Base-by-base conservation (phyloP, 306 rosid species). In the Inga laurina region DNA sequence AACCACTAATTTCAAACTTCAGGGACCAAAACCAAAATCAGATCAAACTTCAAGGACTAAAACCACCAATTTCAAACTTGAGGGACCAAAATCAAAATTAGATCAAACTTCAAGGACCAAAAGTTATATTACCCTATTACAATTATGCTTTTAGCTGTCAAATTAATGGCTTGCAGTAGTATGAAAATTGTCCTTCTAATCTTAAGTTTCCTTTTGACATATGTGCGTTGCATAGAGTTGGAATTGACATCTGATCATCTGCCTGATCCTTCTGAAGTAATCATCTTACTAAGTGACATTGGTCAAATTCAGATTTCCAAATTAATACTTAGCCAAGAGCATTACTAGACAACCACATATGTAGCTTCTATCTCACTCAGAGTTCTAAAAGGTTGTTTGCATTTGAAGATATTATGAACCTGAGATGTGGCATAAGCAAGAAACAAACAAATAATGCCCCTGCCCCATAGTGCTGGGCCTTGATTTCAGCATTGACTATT, bases 261-360 rank as follows among this genome's bases (percentile, higher is more conserved):
- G 57, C 66, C 62, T 45, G 67, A 79, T 74, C 69, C 74, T 70
- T 74, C 79, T 59, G 75, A 82, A 43, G 30, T 43, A 41, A 79
- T 79, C 66, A 39, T 39, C 84, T 51, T 32, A 51, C 72, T 80
- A 24, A 76, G 82, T 72, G 89, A 76, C 80, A 86, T 37, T 8
- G 45, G 56, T 10, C 45, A 51, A 61, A 76, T 64, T 79, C 69
- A 71, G 72, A 80, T 85, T 77, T 81, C 39, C 73, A 46, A 52
- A 37, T 34, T 5, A 34, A 65, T 41, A 30, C 70, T 24, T 1
- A 65, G 43, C 39, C 3, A 32, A 15, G 5, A 32, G 71, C 71
- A 32, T 32, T 14, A 32, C 10, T 65, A 14, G 19, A 32, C 71
- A 13, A 32, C 44, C 71, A 65, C n/a, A 65, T 32, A 10, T 34